Evolutionary conservation across 768 basidiomycete genomes (phyloP).

Genomic region (Boletus reticuloceps): DNA sequence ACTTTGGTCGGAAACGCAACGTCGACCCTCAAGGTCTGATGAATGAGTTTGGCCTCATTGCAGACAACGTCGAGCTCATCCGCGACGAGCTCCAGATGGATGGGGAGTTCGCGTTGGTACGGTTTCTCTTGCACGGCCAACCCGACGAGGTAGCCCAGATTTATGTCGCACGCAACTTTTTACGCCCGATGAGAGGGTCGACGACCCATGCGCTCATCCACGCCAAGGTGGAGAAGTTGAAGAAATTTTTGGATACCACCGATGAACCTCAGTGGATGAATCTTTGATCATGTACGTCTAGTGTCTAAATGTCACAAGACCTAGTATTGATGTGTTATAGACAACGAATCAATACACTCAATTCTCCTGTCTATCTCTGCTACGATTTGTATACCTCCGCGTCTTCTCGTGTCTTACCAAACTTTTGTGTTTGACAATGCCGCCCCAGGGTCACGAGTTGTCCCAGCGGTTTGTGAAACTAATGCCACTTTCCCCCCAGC

Average conservation of each 20-base stretch:
- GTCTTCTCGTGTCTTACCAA: too few species aligned
- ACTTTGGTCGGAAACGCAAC: not conserved
- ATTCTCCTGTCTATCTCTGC: too few species aligned
- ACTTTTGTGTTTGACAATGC: too few species aligned
- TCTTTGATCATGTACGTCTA: not conserved
- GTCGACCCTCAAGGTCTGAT: not conserved
- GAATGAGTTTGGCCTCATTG: not conserved
- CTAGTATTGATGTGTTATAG: too few species aligned
- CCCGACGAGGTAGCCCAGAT: not conserved
- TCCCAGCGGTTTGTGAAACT: too few species aligned
- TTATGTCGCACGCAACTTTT: not conserved
- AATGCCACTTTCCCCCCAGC: too few species aligned
- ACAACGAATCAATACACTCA: too few species aligned
- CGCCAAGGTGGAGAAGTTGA: too few species aligned
- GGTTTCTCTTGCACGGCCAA: fast-evolving
- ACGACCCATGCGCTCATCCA: not conserved
- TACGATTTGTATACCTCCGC: too few species aligned
- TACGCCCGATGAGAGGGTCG: not conserved
- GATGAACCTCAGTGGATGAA: too few species aligned
- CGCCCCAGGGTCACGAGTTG: too few species aligned
- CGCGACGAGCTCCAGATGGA: not conserved
- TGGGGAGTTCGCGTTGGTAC: not conserved
- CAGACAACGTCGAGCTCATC: not conserved
- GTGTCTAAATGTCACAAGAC: not conserved
- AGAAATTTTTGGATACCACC: too few species aligned